Evolutionary conservation across 2,329 filamentous ascomycete species (phyloP).

Genomic region (Microcyclospora pomicola): DNA sequence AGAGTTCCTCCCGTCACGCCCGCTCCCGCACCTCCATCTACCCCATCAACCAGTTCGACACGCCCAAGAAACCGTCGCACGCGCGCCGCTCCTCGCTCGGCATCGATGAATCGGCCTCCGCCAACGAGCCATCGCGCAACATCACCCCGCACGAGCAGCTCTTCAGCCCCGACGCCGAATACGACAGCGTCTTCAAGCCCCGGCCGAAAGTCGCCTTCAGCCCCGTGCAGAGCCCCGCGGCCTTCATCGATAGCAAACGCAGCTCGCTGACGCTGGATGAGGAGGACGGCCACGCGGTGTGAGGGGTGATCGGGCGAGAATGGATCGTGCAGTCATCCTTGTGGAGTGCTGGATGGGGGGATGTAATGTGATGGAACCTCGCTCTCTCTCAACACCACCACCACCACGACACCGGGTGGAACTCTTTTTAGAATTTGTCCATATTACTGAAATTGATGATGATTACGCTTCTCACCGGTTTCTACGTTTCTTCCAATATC

Average conservation of each 20-base stretch:
- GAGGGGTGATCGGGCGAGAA: too few relatives aligned
- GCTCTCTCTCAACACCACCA: too few relatives aligned
- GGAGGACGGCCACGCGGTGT: too few relatives aligned
- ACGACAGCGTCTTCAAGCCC: constrained; percentile 73
- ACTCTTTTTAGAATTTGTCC: too few relatives aligned
- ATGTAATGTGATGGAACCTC: too few relatives aligned
- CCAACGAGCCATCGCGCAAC: constrained; percentile 17
- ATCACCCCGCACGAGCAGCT: constrained; percentile 52
- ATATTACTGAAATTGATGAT: too few relatives aligned
- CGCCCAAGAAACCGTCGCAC: constrained; percentile 26
- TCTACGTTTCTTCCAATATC: too few relatives aligned
- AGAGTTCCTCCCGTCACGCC: constrained; percentile 19
- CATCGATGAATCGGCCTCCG: background rate
- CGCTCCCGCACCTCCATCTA: constrained; percentile 25
- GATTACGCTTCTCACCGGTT: too few relatives aligned
- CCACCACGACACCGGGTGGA: too few relatives aligned
- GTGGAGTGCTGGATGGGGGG: too few relatives aligned
- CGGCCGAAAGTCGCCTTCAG: constrained; percentile 68
- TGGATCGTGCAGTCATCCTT: too few relatives aligned
- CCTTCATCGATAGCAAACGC: background rate
- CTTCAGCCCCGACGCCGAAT: constrained; percentile 57
- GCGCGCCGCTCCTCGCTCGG: background rate
- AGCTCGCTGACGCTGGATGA: too few relatives aligned
- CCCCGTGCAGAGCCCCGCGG: constrained; percentile 31
- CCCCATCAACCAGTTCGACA: constrained; percentile 44